Conservation (phyloP, 1,284 basidiomycete genomes). For the Termitomyces sp. region DNA sequence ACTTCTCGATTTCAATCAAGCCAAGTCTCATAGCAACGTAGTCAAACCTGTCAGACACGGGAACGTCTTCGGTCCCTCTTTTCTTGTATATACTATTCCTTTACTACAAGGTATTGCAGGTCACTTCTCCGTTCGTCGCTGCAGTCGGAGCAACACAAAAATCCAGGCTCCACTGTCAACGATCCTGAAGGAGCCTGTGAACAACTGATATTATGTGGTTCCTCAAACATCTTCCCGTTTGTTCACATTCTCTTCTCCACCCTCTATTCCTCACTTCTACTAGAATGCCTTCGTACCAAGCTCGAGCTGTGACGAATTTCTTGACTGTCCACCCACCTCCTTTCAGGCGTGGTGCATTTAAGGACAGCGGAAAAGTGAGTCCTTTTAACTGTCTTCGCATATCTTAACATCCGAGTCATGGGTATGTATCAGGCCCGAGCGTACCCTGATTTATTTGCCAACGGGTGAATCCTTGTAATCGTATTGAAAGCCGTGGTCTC, state of each 20-base stretch:
- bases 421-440: conserved; percentile 28
- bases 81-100: conserved; percentile 26
- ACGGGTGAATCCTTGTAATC: conserved; percentile 27
- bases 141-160: conserved; percentile 48
- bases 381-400: not conserved
- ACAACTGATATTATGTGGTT: conserved; percentile 40
- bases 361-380: conserved; percentile 41
- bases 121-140: conserved; percentile 46
- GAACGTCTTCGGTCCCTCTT: conserved; percentile 37
- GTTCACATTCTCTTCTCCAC: conserved; percentile 23
- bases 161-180: conserved; percentile 34
- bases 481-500: not conserved
- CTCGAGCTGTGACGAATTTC: conserved; percentile 7
- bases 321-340: conserved; percentile 36
- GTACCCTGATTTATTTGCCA: conserved; percentile 43
- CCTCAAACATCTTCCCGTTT: conserved; percentile 38
- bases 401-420: not conserved
- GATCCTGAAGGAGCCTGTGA: conserved; percentile 38
- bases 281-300: conserved; percentile 26
- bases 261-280: conserved; percentile 26
- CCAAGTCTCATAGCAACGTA: conserved; percentile 1
- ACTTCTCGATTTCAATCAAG: not conserved
- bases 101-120: conserved; percentile 26
- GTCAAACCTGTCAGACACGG: conserved; percentile 22
- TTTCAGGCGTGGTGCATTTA: conserved; percentile 38